phyloP scores from a whole-genome alignment of 352 stramenopile species.

The Phytophthora boehmeriae region DNA sequence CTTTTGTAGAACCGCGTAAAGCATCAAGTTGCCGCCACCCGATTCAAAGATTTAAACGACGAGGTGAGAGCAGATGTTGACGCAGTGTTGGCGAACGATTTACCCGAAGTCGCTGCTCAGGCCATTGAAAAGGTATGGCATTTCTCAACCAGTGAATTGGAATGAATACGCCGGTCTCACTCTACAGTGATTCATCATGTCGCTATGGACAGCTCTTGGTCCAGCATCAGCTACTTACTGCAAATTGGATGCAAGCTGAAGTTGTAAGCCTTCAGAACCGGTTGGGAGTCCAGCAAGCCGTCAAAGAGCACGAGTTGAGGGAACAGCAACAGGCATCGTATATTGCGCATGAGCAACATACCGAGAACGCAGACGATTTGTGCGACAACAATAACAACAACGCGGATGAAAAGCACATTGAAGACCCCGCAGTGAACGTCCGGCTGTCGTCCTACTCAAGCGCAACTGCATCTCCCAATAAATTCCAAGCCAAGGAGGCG shows the following conservation, averaged over 20 bases:
- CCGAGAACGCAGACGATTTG: no score
- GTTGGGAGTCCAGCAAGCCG: conserved; percentile 22
- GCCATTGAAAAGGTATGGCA: conserved; percentile 53
- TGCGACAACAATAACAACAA: conserved; percentile 34
- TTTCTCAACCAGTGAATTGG: not conserved
- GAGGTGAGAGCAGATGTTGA: conserved; percentile 53
- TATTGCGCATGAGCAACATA: not conserved
- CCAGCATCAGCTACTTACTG: conserved; percentile 34
- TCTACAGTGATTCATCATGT: not conserved
- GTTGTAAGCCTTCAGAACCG: conserved; percentile 24
- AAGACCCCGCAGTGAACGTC: conserved; percentile 18
- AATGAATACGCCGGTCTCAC: not conserved
- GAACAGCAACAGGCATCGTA: conserved; percentile 4
- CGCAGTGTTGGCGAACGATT: conserved; percentile 43
- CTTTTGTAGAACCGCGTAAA: conserved; percentile 68
- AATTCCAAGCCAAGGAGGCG: conserved; percentile 9
- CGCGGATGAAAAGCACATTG: conserved; percentile 15
- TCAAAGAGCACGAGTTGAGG: conserved; percentile 15
- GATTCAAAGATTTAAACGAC: conserved; percentile 70
- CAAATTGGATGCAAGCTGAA: conserved; percentile 33
- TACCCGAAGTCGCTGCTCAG: conserved; percentile 35
- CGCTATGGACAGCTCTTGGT: conserved; percentile 35
- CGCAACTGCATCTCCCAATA: conserved; percentile 13
- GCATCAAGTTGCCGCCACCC: conserved; percentile 52
- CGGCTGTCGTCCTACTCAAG: conserved; percentile 28